Evolutionary conservation across 495 filamentous ascomycete species (phyloP).

Genomic region (Oidiodendron maius): DNA sequence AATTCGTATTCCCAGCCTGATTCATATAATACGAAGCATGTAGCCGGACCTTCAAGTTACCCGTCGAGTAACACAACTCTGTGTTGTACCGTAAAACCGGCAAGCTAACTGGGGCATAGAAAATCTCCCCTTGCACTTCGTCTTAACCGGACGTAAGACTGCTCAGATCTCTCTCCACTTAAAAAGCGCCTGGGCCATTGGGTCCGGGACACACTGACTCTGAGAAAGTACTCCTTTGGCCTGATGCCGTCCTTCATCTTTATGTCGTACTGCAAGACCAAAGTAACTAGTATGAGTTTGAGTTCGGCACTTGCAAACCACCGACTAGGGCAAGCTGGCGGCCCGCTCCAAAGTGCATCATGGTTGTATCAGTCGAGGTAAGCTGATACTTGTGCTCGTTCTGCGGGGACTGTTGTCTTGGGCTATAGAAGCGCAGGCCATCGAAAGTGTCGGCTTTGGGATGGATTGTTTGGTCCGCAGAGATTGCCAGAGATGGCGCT

Average conservation of each 20-base stretch:
- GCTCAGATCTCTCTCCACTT: no score
- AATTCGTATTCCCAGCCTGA: no score
- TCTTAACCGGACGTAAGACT: no score
- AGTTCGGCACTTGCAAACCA: conserved; percentile 48
- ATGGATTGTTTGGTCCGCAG: conserved; percentile 28
- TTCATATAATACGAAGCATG: no score
- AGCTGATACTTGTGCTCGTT: conserved; percentile 34
- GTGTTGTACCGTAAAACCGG: no score
- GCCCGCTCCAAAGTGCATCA: conserved; percentile 48
- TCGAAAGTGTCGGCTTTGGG: conserved; percentile 37
- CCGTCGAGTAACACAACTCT: no score
- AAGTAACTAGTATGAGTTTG: conserved; percentile 36
- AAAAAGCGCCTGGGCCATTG: not conserved
- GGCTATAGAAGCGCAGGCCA: conserved; percentile 35
- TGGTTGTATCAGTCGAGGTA: conserved; percentile 33
- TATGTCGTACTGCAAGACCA: conserved; percentile 44
- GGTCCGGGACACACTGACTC: not conserved
- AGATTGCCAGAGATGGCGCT: conserved; percentile 28
- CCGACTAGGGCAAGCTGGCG: conserved; percentile 48
- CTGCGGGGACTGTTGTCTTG: conserved; percentile 30
- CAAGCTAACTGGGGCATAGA: no score
- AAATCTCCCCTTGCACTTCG: no score
- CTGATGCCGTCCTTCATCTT: conserved; percentile 32
- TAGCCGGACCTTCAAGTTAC: no score
- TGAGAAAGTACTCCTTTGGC: not conserved